These are phyloP conservation scores for Curvularia lunata DNA, from an alignment of 2,329 filamentous ascomycete species.

Conservation along the genomic window DNA sequence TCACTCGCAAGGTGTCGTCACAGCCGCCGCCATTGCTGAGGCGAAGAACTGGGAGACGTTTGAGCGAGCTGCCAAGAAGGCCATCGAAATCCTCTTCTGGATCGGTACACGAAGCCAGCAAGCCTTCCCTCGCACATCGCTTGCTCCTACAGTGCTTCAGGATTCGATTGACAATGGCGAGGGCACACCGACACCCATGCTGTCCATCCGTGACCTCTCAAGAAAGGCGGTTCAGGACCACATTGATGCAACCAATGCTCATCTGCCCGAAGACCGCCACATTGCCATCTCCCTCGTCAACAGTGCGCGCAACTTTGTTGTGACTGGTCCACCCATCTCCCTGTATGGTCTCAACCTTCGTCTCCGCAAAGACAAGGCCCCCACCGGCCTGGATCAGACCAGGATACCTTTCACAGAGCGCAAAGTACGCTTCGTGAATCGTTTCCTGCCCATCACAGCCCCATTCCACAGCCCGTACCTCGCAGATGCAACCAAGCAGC, in stretches of 20 bases:
- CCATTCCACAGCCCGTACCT: slow-evolving; percentile 99
- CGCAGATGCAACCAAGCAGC: slow-evolving; percentile 77
- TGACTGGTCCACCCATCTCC: slow-evolving; percentile 94
- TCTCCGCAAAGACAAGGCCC: slow-evolving; percentile 94
- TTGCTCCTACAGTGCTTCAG: slow-evolving; percentile 87
- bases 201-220: slow-evolving; percentile 93
- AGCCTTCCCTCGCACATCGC: slow-evolving; percentile 91
- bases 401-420: slow-evolving; percentile 93
- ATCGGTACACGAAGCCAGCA: slow-evolving; percentile 97
- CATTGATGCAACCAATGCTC: slow-evolving; percentile 95
- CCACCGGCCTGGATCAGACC: slow-evolving; percentile 96
- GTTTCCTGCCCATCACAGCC: slow-evolving; percentile 95
- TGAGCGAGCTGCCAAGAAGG: slow-evolving; percentile 76
- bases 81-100: slow-evolving; percentile 96
- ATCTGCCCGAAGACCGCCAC: slow-evolving; percentile 88
- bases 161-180: slow-evolving; percentile 95
- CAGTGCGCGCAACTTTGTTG: slow-evolving; percentile 95
- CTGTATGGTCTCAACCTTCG: slow-evolving; percentile 95
- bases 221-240: slow-evolving; percentile 90
- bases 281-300: slow-evolving; percentile 96
- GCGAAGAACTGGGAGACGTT: slow-evolving; percentile 94
- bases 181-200: slow-evolving; percentile 94
- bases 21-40: slow-evolving; percentile 88
- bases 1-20: slow-evolving; percentile 95
- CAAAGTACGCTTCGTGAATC: slow-evolving; percentile 94